phyloP scores from a whole-genome alignment of 495 filamentous ascomycete species.

The Parmelia sp. region DNA sequence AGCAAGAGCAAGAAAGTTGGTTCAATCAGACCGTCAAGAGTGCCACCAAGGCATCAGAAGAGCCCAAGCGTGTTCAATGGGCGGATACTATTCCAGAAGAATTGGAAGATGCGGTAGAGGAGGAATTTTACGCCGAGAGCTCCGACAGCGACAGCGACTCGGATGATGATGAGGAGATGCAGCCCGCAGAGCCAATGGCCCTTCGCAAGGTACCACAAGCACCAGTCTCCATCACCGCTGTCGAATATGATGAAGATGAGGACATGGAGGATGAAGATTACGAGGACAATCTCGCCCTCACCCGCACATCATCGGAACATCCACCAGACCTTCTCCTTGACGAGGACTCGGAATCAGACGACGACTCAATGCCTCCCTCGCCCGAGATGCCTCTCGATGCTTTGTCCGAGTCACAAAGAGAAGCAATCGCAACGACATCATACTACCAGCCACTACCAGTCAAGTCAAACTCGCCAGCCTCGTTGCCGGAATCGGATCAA shows the following conservation, averaged over 20 bases:
- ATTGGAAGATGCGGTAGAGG: slow-evolving; percentile 49
- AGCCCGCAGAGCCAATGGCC: slow-evolving; percentile 44
- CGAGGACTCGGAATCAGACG: slow-evolving; percentile 64
- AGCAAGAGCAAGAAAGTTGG: slow-evolving; percentile 94
- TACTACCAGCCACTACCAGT: slow-evolving; percentile 38
- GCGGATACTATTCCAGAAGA: slow-evolving; percentile 66
- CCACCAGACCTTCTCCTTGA: slow-evolving; percentile 74
- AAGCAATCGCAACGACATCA: slow-evolving; percentile 47
- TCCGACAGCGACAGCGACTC: slow-evolving; percentile 53
- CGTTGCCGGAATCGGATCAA: slow-evolving; percentile 33
- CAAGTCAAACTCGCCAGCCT: slow-evolving; percentile 27
- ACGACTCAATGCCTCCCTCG: slow-evolving; percentile 77
- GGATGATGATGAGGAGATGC: slow-evolving; percentile 57
- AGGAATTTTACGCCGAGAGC: slow-evolving; percentile 62
- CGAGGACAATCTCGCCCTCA: slow-evolving; percentile 60
- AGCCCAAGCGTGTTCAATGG: slow-evolving; percentile 78
- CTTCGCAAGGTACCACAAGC: slow-evolving; percentile 26
- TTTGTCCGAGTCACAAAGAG: slow-evolving; percentile 62
- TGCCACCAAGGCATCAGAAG: slow-evolving; percentile 48
- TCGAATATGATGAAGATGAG: slow-evolving; percentile 61
- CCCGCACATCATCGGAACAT: slow-evolving; percentile 64
- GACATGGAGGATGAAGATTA: slow-evolving; percentile 62
- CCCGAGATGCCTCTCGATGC: slow-evolving; percentile 59
- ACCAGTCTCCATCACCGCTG: slow-evolving; percentile 35
- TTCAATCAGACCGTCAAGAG: slow-evolving; percentile 91